phyloP scores from a whole-genome alignment of 495 filamentous ascomycete genomes.

The Delitschia confertaspora region DNA sequence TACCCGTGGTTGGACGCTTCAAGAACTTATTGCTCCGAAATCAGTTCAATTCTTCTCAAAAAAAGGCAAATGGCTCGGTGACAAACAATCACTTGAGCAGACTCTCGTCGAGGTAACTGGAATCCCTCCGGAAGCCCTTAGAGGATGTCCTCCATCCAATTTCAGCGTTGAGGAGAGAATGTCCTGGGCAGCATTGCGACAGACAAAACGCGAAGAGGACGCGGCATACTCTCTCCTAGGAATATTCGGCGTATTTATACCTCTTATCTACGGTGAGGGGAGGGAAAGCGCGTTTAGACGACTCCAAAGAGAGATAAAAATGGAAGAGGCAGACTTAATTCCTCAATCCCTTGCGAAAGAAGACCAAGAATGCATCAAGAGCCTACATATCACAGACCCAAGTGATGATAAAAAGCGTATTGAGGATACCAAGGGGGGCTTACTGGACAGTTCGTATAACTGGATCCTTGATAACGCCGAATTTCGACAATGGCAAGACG shows the following conservation, averaged over 20 bases:
- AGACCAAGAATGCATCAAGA: neutral
- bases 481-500: neutral
- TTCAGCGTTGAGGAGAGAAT: constrained; percentile 7
- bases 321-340: too few relatives aligned
- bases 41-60: constrained; percentile 5
- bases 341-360: neutral
- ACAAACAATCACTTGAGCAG: neutral
- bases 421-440: too few relatives aligned
- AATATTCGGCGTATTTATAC: constrained; percentile 12
- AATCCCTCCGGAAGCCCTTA: constrained; percentile 1
- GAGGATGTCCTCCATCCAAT: neutral
- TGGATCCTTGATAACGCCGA: too few relatives aligned
- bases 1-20: constrained; percentile 17
- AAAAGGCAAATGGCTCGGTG: neutral
- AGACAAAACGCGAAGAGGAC: constrained; percentile 10
- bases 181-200: constrained; percentile 14
- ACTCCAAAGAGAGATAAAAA: constrained; percentile 13
- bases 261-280: constrained; percentile 14
- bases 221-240: constrained; percentile 10
- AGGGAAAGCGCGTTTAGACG: constrained; percentile 6
- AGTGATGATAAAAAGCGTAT: too few relatives aligned
- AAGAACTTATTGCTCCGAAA: constrained; percentile 16
- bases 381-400: too few relatives aligned
- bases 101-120: neutral
- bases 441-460: too few relatives aligned